These are phyloP conservation scores for Trametes meyenii DNA, from an alignment of 768 basidiomycete species.

Conservation along the genomic window DNA sequence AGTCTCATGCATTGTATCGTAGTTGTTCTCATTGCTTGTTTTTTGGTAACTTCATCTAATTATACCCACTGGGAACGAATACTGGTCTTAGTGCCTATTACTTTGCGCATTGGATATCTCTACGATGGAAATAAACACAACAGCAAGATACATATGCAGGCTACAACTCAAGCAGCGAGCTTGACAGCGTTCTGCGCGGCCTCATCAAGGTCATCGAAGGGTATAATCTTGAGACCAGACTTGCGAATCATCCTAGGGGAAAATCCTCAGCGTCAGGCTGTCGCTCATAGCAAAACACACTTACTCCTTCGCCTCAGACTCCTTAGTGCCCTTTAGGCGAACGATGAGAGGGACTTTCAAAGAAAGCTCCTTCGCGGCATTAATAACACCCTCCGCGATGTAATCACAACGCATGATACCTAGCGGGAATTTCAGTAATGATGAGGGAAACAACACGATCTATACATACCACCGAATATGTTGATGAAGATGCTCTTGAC, in stretches of 20 bases:
- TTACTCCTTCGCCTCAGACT: conserved; percentile 92
- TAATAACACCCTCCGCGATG: conserved; percentile 98
- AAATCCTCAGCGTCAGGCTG: conserved; percentile 12
- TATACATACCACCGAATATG: conserved; percentile 78
- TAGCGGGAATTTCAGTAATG: conserved; percentile 25
- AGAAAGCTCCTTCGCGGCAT: conserved; percentile 89
- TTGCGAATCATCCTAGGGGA: conserved; percentile 82
- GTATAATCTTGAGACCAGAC: conserved; percentile 90
- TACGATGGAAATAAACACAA: conserved; percentile 15
- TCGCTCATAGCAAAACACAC: conserved; percentile 33
- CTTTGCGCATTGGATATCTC: conserved; percentile 14
- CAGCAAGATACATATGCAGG: conserved; percentile 10
- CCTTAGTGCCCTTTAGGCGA: conserved; percentile 95
- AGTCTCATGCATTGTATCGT: conserved; percentile 17
- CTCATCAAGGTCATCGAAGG: conserved; percentile 92
- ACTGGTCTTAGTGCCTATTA: conserved; percentile 5
- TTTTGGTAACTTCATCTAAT: conserved; percentile 21
- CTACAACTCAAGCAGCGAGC: conserved; percentile 44
- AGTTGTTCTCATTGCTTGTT: conserved; percentile 21
- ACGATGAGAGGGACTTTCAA: conserved; percentile 89
- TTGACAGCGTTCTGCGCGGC: conserved; percentile 83
- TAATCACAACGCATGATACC: conserved; percentile 99
- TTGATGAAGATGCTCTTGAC: conserved; percentile 99
- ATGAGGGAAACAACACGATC: neutral
- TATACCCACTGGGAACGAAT: conserved; percentile 24